Percentiles rank a stretch among this genome's conserved stretches.
phyloP scores from a whole-genome alignment of 768 basidiomycete genomes.

The Phallus indusiatus region DNA sequence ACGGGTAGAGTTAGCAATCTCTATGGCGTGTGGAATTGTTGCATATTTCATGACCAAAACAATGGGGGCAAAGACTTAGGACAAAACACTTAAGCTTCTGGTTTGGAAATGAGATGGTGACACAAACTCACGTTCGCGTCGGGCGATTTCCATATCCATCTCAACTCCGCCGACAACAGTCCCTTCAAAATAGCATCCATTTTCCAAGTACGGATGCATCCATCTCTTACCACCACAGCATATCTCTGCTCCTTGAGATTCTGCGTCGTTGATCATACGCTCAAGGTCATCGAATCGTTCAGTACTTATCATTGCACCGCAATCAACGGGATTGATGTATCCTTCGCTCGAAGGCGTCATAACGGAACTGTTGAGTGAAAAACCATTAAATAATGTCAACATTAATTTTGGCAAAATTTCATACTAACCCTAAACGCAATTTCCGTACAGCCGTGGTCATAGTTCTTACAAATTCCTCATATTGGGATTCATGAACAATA shows the following conservation, averaged over 20 bases:
- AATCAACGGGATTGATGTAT: conserved; percentile 67
- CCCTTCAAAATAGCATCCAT: conserved; percentile 78
- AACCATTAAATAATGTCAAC: neutral
- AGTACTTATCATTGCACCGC: conserved; percentile 77
- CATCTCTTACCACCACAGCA: conserved; percentile 55
- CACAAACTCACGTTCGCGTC: conserved; percentile 57
- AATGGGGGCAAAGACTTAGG: conserved; percentile 83
- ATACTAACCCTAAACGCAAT: conserved; percentile 46
- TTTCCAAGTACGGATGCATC: conserved; percentile 53
- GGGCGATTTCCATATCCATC: conserved; percentile 63
- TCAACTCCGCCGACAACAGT: conserved; percentile 79
- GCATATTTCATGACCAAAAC: conserved; percentile 82
- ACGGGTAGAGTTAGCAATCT: conserved; percentile 77
- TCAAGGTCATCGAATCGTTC: conserved; percentile 65
- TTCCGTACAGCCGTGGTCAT: conserved; percentile 55
- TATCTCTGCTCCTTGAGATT: conserved; percentile 53
- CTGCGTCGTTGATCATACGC: conserved; percentile 58
- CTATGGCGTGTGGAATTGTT: conserved; percentile 73
- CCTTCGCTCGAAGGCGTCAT: conserved; percentile 58
- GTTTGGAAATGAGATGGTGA: neutral
- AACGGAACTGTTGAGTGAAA: conserved; percentile 43
- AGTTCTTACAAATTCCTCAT: conserved; percentile 62
- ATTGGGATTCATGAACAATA: conserved; percentile 71
- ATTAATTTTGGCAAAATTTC: neutral
- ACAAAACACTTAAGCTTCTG: conserved; percentile 7